A percentile compares a stretch with the other conserved stretches of the same genome.
phyloP scores from a whole-genome alignment of 495 filamentous ascomycete genomes.

The Cairneyella variabilis region DNA sequence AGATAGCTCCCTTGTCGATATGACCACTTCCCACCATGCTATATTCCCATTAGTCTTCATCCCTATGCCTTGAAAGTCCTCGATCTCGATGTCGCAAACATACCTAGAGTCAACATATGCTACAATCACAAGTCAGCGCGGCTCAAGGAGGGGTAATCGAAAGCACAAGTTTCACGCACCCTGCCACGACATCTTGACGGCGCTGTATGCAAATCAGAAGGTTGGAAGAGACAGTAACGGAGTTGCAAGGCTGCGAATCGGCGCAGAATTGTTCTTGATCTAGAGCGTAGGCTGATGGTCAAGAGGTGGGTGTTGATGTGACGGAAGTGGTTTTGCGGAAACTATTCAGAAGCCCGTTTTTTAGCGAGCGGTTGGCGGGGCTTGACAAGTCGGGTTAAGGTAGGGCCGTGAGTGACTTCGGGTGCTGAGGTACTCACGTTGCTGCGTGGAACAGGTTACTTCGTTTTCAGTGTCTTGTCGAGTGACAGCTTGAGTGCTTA shows the following conservation, averaged over 20 bases:
- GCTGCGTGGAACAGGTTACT: too few relatives aligned
- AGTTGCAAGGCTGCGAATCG: background rate
- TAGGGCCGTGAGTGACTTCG: too few relatives aligned
- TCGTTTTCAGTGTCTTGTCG: too few relatives aligned
- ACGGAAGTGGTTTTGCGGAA: background rate
- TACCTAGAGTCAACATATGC: conserved; percentile 70
- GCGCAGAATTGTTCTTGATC: background rate
- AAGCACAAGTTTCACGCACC: conserved; percentile 36
- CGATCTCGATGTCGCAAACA: conserved; percentile 1
- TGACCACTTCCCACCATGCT: conserved; percentile 83
- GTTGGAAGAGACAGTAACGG: background rate
- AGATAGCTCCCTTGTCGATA: conserved; percentile 84
- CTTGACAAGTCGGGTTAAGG: too few relatives aligned
- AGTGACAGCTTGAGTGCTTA: too few relatives aligned
- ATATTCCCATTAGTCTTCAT: too few relatives aligned
- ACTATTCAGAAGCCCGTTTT: too few relatives aligned
- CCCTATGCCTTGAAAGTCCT: background rate
- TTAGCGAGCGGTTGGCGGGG: too few relatives aligned
- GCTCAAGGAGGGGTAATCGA: conserved; percentile 19
- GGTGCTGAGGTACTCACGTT: too few relatives aligned
- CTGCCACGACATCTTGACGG: conserved; percentile 49
- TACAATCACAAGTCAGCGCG: conserved; percentile 29
- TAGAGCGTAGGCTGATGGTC: background rate
- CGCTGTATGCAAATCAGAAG: background rate
- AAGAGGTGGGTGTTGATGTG: conserved; percentile 2